Percentiles rank a stretch among this genome's conserved stretches.
These are phyloP conservation scores for Juncus inflexus DNA, from an alignment of 176 grass and related monocot species.

Conservation along the genomic window DNA sequence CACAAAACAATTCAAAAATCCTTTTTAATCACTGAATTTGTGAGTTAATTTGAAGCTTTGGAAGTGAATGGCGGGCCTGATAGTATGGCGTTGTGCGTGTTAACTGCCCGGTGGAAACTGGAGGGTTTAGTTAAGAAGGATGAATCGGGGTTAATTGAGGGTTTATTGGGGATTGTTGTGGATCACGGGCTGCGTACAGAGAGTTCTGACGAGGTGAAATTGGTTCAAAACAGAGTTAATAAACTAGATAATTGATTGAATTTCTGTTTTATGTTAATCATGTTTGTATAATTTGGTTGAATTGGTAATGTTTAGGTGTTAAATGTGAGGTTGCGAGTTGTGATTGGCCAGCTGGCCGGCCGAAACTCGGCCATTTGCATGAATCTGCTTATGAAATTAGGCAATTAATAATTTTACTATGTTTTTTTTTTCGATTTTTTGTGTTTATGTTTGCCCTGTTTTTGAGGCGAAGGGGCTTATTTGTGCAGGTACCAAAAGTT, in stretches of 20 bases:
- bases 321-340: constrained; percentile 74
- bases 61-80: constrained; percentile 87
- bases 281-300: background rate
- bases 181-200: constrained; percentile 16
- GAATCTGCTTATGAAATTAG: constrained; percentile 83
- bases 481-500: constrained; percentile 81
- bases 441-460: too few relatives aligned
- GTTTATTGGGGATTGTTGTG: constrained; percentile 73
- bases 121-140: constrained; percentile 26
- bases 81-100: constrained; percentile 81
- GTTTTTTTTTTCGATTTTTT: too few relatives aligned
- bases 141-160: constrained; percentile 43
- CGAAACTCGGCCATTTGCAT: constrained; percentile 85
- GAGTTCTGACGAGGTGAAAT: constrained; percentile 60
- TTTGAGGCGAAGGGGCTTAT: background rate
- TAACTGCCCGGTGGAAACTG: constrained; percentile 66
- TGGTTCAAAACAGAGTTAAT: constrained; percentile 62
- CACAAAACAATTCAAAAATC: background rate
- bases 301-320: constrained; percentile 37
- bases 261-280: background rate
- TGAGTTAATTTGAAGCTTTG: constrained; percentile 32
- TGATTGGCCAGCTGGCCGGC: constrained; percentile 64
- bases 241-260: constrained; percentile 21
- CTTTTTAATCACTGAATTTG: too few relatives aligned
- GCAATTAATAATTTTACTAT: constrained; percentile 23